Evolutionary conservation across 2,329 filamentous ascomycete species (phyloP), one percentile per base, ranked within the genome.

Genomic region (Cercospora canescens): DNA sequence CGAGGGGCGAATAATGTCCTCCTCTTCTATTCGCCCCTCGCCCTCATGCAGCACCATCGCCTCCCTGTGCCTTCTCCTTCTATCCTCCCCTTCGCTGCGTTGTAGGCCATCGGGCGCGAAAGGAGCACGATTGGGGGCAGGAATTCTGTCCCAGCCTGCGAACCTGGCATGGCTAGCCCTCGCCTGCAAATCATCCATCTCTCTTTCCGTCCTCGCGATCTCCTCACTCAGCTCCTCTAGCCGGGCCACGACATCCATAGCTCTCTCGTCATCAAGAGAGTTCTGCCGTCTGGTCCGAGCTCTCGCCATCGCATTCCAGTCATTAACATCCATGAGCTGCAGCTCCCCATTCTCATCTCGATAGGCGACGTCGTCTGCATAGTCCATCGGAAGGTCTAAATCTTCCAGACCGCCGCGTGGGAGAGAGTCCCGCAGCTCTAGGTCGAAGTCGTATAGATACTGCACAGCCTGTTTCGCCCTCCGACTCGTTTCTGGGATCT

Each of bases 1-100:
- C 9, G 60, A 41, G 14, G 68, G 66, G 9, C 67, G 30, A 11
- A 70, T 68, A 37, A 97, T 96, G 75, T 96, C 91, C 52, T 88
- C 87, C 69, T 88, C 86, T 4, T 86, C 88, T 52, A 96, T 78
- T 1, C 91, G 90, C 34, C 89, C 63, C 24, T 87, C 92, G 73
- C 93, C 65, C 24, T 87, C 92, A 73, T 93, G 94, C 64, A 97
- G 82, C 21, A 97, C 93, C 87, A 97, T 94, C 4, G 93, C 93
- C 80, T 97, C 93, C 70, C 93, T 86, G 74, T 92, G 86, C 70
- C 93, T 55, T 41, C 73, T 86, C 66, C 93, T 84, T 67, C 94
- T 82, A 61, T 90, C 86, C 73, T 91, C 89, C 76, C 94, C 91
- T 75, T 88, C 88, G 6, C 79, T 82, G 6, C 30, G 28, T 7